Conservation (phyloP, 805 yeast genomes). For the Saccharomycopsis selenospora region DNA sequence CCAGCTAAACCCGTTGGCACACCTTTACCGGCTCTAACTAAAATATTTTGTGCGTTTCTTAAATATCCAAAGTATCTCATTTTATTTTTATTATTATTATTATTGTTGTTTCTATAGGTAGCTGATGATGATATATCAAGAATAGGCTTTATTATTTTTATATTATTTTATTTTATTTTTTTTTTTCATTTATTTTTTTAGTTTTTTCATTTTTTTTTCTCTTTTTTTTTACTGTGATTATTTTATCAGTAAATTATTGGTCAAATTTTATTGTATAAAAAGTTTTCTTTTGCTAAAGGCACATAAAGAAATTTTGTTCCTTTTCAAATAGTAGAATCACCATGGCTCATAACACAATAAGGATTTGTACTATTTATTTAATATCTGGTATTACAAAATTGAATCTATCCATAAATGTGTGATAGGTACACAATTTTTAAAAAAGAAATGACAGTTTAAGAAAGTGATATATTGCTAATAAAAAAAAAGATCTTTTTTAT, state of each 20-base stretch:
- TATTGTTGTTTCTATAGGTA: background rate
- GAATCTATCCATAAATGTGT: too few relatives aligned
- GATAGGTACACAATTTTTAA: too few relatives aligned
- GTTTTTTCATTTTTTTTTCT: background rate
- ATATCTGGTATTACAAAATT: background rate
- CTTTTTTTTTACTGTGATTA: conserved; percentile 3
- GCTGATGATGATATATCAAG: background rate
- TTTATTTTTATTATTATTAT: background rate
- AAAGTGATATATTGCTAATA: too few relatives aligned
- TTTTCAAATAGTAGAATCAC: too few relatives aligned
- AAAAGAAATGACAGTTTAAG: too few relatives aligned
- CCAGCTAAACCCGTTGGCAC: conserved; percentile 81
- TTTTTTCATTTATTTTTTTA: background rate
- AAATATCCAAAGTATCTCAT: conserved; percentile 18
- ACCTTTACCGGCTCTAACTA: conserved; percentile 33
- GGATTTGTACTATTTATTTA: too few relatives aligned
- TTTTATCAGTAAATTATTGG: conserved; percentile 2
- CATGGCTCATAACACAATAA: too few relatives aligned
- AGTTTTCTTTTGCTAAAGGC: too few relatives aligned
- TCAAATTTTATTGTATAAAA: background rate
- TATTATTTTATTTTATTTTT: background rate
- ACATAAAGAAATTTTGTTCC: too few relatives aligned
- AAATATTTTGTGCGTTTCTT: conserved; percentile 18
- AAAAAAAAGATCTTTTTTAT: too few relatives aligned
- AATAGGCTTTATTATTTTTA: background rate